Percentiles rank a stretch among this genome's conserved stretches.
Evolutionary conservation across 805 yeast genomes (phyloP).

Genomic region (Yamadazyma takamatsuzukensis): DNA sequence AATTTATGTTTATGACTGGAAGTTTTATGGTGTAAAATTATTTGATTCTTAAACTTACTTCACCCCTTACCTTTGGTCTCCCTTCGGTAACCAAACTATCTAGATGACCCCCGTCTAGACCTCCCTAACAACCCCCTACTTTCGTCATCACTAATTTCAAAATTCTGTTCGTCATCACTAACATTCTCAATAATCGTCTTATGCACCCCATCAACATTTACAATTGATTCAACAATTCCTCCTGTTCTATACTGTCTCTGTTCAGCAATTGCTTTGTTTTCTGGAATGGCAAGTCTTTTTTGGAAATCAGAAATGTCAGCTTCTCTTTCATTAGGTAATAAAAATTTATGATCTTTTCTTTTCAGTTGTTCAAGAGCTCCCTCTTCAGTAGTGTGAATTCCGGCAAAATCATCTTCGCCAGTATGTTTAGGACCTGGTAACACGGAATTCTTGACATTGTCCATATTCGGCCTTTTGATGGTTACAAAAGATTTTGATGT

Average conservation of each 20-base stretch:
- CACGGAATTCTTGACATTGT: conserved; percentile 17
- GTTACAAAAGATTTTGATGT: conserved; percentile 64
- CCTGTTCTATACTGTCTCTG: conserved; percentile 45
- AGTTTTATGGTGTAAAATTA: no score
- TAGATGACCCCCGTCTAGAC: no score
- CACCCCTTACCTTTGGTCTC: no score
- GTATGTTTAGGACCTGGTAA: conserved; percentile 16
- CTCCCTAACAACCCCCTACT: conserved; percentile 1
- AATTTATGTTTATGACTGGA: no score
- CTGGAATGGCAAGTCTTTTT: conserved; percentile 9
- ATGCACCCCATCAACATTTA: conserved; percentile 79
- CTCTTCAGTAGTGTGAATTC: conserved; percentile 43
- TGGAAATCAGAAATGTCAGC: conserved; percentile 22
- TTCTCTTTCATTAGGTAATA: conserved; percentile 22
- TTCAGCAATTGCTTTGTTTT: conserved; percentile 28
- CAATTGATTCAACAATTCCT: conserved; percentile 75
- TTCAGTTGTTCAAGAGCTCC: conserved; percentile 27
- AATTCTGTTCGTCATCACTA: conserved; percentile 37
- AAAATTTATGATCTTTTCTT: conserved; percentile 13
- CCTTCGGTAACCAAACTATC: no score
- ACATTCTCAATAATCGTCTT: conserved; percentile 80
- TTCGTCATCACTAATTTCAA: conserved; percentile 8
- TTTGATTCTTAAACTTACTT: no score
- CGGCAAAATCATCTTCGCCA: background rate
- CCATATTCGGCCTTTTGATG: conserved; percentile 53